Evolutionary conservation across 1,284 basidiomycete species (phyloP).

Genomic region (Ustilago cynodontis): DNA sequence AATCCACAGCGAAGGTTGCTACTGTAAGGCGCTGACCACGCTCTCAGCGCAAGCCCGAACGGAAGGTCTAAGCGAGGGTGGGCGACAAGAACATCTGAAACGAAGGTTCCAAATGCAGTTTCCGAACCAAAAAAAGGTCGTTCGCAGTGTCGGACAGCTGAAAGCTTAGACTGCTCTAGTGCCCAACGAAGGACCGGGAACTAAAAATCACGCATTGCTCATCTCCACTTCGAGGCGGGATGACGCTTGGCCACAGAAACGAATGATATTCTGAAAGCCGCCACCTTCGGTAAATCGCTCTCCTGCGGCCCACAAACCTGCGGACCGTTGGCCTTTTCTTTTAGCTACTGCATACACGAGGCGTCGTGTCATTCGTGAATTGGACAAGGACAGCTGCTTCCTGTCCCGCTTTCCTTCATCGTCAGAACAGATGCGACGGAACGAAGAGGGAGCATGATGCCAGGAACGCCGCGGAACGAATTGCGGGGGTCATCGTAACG

Average conservation of each 20-base stretch:
- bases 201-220: background rate
- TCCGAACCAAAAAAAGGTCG: background rate
- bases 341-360: background rate
- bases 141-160: constrained; percentile 3
- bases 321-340: background rate
- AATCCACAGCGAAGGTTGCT: background rate
- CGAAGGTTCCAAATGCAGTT: background rate
- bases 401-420: too few relatives aligned
- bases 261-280: background rate
- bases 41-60: background rate
- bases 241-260: background rate
- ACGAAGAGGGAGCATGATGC: background rate
- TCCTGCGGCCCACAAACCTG: background rate
- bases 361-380: too few relatives aligned
- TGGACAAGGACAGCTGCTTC: too few relatives aligned
- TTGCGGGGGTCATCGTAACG: background rate
- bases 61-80: constrained; percentile 1
- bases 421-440: too few relatives aligned
- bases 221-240: background rate
- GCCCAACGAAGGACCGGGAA: background rate
- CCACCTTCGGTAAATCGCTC: background rate
- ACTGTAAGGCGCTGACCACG: background rate
- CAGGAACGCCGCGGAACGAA: background rate
- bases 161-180: background rate
- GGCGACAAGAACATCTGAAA: background rate